phyloP scores from a whole-genome alignment of 768 basidiomycete species.

The Lactifluus pinguis region DNA sequence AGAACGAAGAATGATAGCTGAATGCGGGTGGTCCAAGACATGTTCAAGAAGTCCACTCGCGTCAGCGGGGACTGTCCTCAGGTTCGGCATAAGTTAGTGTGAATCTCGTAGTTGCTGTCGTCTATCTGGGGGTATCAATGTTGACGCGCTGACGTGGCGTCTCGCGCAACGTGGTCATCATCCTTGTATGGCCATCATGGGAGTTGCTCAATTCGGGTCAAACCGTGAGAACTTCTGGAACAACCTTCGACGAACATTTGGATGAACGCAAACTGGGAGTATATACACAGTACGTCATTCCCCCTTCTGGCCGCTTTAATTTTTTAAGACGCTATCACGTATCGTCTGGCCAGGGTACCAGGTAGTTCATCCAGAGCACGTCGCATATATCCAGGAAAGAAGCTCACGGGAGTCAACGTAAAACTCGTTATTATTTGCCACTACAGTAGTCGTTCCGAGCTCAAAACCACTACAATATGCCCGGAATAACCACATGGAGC shows the following conservation, averaged over 20 bases:
- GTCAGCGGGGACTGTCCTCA: not conserved
- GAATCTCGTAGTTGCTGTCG: not conserved
- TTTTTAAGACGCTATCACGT: too few relatives aligned
- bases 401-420: not conserved
- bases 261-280: too few relatives aligned
- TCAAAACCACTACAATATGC: not conserved
- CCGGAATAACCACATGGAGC: too few relatives aligned
- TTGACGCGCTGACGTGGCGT: not conserved
- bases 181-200: too few relatives aligned
- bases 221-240: too few relatives aligned
- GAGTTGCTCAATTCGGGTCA: too few relatives aligned
- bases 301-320: not conserved
- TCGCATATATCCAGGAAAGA: too few relatives aligned
- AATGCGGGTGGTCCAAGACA: not conserved
- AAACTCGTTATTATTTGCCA: not conserved
- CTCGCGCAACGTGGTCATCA: too few relatives aligned
- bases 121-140: not conserved
- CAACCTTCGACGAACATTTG: too few relatives aligned
- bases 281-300: not conserved
- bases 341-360: too few relatives aligned
- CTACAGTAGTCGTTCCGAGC: too few relatives aligned
- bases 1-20: constrained; percentile 4
- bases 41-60: not conserved
- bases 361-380: too few relatives aligned
- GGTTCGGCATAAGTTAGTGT: not conserved